Percentiles rank a stretch among this genome's conserved stretches.
phyloP scores from a whole-genome alignment of 345 rosid genomes.

The Corymbia maculata region DNA sequence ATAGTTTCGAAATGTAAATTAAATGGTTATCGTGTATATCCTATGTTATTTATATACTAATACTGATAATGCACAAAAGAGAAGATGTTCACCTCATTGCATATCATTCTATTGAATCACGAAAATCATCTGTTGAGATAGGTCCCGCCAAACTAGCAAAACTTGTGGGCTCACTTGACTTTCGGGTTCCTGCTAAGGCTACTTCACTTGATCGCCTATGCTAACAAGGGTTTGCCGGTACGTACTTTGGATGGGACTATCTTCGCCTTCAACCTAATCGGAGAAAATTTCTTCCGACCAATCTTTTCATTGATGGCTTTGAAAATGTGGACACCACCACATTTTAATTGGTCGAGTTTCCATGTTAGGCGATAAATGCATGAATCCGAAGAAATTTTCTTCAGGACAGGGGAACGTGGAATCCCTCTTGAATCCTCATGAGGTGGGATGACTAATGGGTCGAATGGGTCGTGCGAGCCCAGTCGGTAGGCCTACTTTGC shows the following conservation, averaged over 20 bases:
- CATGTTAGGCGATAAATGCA: not conserved
- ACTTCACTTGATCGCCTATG: fast-evolving
- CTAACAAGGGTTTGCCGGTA: not conserved
- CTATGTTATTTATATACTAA: too few relatives aligned
- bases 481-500: not conserved
- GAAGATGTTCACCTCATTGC: fast-evolving
- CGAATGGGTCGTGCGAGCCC: not conserved
- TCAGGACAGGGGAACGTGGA: not conserved
- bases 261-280: not conserved
- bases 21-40: too few relatives aligned
- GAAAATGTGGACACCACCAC: not conserved
- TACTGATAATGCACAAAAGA: not conserved
- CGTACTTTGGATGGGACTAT: not conserved
- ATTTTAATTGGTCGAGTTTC: not conserved
- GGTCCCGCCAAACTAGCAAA: fast-evolving
- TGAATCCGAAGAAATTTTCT: not conserved
- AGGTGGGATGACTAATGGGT: not conserved
- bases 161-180: not conserved
- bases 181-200: fast-evolving
- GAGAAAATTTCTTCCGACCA: not conserved
- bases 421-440: not conserved
- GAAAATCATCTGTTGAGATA: not conserved
- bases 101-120: not conserved
- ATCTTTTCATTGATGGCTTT: not conserved
- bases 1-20: too few relatives aligned